phyloP scores from a whole-genome alignment of 116 monocot species.

The Phalaenopsis hybrid region DNA sequence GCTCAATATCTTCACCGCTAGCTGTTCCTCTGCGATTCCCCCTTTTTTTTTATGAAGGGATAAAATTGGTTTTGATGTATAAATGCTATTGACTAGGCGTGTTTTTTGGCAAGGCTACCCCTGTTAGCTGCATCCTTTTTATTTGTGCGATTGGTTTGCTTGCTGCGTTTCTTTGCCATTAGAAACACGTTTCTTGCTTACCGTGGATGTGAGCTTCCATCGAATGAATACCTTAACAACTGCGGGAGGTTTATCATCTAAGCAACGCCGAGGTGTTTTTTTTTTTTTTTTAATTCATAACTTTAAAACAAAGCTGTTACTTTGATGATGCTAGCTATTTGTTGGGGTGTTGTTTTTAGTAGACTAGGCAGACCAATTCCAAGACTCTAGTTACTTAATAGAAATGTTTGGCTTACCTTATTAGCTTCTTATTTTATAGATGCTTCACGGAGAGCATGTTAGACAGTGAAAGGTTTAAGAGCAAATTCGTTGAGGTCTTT shows the following conservation, averaged over 20 bases:
- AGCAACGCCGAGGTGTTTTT: background rate
- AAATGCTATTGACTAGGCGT: background rate
- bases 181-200: background rate
- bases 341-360: background rate
- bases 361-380: too few species aligned
- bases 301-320: background rate
- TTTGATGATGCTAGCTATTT: background rate
- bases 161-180: background rate
- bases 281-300: background rate
- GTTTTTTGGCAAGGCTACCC: background rate
- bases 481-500: background rate
- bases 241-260: background rate
- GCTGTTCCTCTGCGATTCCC: background rate
- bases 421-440: background rate
- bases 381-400: too few species aligned
- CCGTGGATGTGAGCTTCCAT: background rate
- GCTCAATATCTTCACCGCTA: background rate
- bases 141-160: background rate
- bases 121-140: background rate
- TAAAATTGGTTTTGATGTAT: background rate
- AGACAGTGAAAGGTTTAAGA: background rate
- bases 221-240: background rate
- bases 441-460: background rate
- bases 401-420: too few species aligned
- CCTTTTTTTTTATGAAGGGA: background rate